A percentile compares a stretch with the other conserved stretches of the same genome.
These are phyloP conservation scores for Kodamaea anthophila DNA, from an alignment of 1,139 yeast species.

Conservation along the genomic window DNA sequence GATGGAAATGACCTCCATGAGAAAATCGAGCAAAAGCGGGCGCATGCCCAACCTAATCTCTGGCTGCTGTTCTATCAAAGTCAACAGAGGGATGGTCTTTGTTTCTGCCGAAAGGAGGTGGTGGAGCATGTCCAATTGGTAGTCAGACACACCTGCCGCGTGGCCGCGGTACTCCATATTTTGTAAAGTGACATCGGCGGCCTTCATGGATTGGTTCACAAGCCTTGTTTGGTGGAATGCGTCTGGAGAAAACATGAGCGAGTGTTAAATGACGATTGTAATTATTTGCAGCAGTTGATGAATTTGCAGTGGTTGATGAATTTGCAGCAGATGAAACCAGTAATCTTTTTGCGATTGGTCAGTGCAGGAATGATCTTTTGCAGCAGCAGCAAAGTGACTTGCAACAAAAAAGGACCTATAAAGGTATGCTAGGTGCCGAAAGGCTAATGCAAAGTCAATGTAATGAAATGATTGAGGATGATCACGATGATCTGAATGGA, in stretches of 20 bases:
- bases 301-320: too few relatives aligned
- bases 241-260: slow-evolving; percentile 25
- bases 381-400: too few relatives aligned
- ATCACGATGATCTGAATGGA: too few relatives aligned
- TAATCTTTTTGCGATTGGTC: too few relatives aligned
- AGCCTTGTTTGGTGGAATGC: slow-evolving; percentile 32
- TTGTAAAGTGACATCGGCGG: slow-evolving; percentile 30
- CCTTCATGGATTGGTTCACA: slow-evolving; percentile 26
- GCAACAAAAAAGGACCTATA: slow-evolving; percentile 1
- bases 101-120: slow-evolving; percentile 33
- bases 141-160: slow-evolving; percentile 30
- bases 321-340: too few relatives aligned
- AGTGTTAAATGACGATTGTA: too few relatives aligned
- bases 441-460: slow-evolving; percentile 3
- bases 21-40: slow-evolving; percentile 45
- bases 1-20: slow-evolving; percentile 49
- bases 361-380: too few relatives aligned
- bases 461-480: slow-evolving; percentile 1
- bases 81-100: slow-evolving; percentile 30
- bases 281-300: too few relatives aligned
- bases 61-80: slow-evolving; percentile 45
- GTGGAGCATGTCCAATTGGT: slow-evolving; percentile 35
- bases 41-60: slow-evolving; percentile 46
- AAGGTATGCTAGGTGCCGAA: slow-evolving; percentile 1
- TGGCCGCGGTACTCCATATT: slow-evolving; percentile 35